Percentiles rank a stretch among this genome's conserved stretches.
Evolutionary conservation across 768 basidiomycete genomes (phyloP).

Genomic region (Amanita inopinata): DNA sequence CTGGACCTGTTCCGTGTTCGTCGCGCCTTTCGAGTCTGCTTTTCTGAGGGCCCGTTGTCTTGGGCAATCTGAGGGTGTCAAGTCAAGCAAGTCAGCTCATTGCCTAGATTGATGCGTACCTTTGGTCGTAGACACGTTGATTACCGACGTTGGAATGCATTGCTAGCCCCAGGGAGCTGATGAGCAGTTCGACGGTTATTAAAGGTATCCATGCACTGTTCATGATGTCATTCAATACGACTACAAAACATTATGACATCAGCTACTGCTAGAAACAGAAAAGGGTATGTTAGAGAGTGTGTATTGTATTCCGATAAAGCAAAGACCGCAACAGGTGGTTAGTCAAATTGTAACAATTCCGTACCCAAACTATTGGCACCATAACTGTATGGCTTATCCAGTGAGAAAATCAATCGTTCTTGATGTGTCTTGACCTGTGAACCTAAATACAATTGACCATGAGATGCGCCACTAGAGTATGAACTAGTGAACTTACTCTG

Average conservation of each 20-base stretch:
- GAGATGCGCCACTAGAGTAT: neutral
- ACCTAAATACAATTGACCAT: neutral
- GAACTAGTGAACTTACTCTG: constrained; percentile 18
- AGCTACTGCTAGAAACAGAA: no score
- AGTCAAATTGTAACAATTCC: no score
- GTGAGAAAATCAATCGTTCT: no score
- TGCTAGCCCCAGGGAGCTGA: neutral
- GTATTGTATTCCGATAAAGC: neutral
- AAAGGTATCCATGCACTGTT: no score
- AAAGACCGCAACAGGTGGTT: neutral
- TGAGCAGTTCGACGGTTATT: no score
- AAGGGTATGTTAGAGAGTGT: no score
- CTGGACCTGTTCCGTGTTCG: constrained; percentile 23
- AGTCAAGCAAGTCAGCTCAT: neutral
- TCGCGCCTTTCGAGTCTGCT: constrained; percentile 12
- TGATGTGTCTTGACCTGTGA: neutral
- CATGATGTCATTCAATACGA: neutral
- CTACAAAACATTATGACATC: no score
- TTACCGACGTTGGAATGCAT: constrained; percentile 47
- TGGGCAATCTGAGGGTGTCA: constrained; percentile 7
- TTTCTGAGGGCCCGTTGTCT: constrained; percentile 9
- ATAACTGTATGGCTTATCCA: no score
- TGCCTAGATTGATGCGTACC: constrained; percentile 19
- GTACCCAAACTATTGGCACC: no score
- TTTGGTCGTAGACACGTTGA: constrained; percentile 40